Evolutionary conservation across 2,329 filamentous ascomycete species (phyloP), one percentile per base, ranked within the genome.

Genomic region (Fusarium bactridioides): DNA sequence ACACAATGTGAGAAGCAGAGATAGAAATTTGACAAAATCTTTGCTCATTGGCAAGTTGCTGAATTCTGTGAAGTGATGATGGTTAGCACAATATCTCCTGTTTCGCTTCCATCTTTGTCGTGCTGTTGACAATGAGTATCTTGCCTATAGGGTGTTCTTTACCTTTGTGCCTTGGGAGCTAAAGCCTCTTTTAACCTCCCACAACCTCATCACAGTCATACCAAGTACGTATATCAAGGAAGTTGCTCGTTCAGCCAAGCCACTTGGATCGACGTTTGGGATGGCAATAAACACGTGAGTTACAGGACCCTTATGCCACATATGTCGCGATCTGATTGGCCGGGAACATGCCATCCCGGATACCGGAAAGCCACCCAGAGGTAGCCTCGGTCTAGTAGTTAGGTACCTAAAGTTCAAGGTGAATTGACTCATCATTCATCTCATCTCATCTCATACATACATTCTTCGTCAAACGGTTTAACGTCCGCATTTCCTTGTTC

Each of bases 401-500:
- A 37, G 16, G 18, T 37, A 40, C 19, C 51, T 56, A 63, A 57
- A 64, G 41, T 48, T 43, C 70, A 67, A 67, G 54, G 47, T 59
- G 66, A 69, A 43, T 73, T 74, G 70, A 73, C 67, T 73, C 70
- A 73, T 61, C 47, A 45, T 59, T 33, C 38, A 35, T 57, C 27
- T 35, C 29, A 45, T 37, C 50, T 62, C 44, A 45, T 37, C 50
- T 62, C 44, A 29, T 25, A 25, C 44, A 25, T 44, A 19, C 44
- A 25, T 31, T 53, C 54, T 54, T 44, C 37, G 31, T 55, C 43
- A 40, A 40, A 35, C 18, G 23, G 50, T 35, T 37, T 19, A 31
- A 67, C 64, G 40, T 60, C 51, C 37, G 19, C 67, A 40, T 73
- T 47, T 38, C 29, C 44, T 67, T 60, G 37, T 55, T 41, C 37